Base-by-base conservation (phyloP, 192 early-diverging fungal species). In the Coemansia sp. region DNA sequence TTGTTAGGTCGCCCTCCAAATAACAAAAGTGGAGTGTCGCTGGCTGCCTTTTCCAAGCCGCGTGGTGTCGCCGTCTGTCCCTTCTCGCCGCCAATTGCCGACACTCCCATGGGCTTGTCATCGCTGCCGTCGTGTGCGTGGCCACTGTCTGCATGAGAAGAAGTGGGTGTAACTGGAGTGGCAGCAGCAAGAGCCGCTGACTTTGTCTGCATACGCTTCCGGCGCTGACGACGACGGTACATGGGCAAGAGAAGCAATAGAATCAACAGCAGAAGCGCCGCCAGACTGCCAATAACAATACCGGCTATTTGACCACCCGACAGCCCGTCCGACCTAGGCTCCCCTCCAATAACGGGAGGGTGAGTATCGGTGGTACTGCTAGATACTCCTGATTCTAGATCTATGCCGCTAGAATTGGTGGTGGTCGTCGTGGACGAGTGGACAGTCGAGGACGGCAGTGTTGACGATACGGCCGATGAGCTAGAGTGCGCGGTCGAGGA, bases 291-390 rank as follows among this genome's bases (percentile, higher is more conserved):
- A 1, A 86, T 66, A 1, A 64, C 77, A 27, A 83, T 74, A 2
- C 81, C 77, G 13, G 76, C 71, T 38, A 79, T 74, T 19, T 75
- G 82, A 17, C 75, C 77, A 12, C 56, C 71, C 59, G 82, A 84
- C 40, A 84, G 67, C 4, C 82, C 74, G 22, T 64, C 27, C 15
- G 45, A 50, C 46, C 41, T 42, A 40, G 59, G 45, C 46, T 62
- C 22, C 50, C 34, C 22, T 41, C 34, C 10, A 24, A 8, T 2
- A 38, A 2, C 1, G 0, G 7, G 36, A 38, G 45, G 11, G 40
- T 20, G 38, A 29, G 34, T 48, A 15, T 39, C 24, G 10, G 20
- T 58, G 39, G 20, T 58, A 29, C 24, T 15, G 15, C 20, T 48
- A 19, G 36, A 15, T 4, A 20, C 2, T 9, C 19, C 46, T 6